Base-by-base conservation (phyloP, 441 rosid species). In the Arabidopsis hybrid region DNA sequence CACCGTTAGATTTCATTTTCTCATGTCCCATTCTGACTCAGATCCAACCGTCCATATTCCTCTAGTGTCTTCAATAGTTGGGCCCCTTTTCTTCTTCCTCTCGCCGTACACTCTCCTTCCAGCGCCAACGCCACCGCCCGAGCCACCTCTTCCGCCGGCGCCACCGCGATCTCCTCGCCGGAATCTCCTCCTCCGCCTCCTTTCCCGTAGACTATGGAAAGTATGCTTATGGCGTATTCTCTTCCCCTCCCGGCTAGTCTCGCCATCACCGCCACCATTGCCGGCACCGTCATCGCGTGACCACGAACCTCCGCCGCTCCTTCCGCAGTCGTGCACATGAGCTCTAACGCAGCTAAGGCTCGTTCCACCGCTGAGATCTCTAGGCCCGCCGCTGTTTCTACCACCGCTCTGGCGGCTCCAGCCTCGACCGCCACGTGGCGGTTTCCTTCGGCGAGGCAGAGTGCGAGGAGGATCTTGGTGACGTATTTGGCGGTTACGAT, bases 211-310 rank as follows among this genome's bases (percentile, higher is more conserved):
- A 91, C 82, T 12, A 93, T 89, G 0, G 88, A 71, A 0, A 93
- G 86, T 31, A 89, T 92, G 57, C 98, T 84, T 12, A 91, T 86
- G 1, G 96, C 98, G 67, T 91, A 88, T 70, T 93, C 97, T 59
- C 85, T 77, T 8, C 98, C 98, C 42, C 98, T 87, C 2, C 90
- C 96, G 8, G 84, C 80, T 82, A 91, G 71, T 68, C 83, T 85
- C 60, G 91, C 97, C 98, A 93, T 93, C 81, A 89, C 89, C 0
- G 90, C 73, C 59, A 93, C 98, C 97, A 93, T 93, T 49, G 85
- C 96, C 7, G 96, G 98, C 58, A 93, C 92, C 4, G 93, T 90
- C 77, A 93, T 82, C 9, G 91, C 94, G 73, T 91, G 98, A 8
- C 84, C 66, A 8, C 93, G 79, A 71, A 89, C 82, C 82, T 88